Base-by-base conservation (phyloP, 306 rosid species). In the Vicia villosa region DNA sequence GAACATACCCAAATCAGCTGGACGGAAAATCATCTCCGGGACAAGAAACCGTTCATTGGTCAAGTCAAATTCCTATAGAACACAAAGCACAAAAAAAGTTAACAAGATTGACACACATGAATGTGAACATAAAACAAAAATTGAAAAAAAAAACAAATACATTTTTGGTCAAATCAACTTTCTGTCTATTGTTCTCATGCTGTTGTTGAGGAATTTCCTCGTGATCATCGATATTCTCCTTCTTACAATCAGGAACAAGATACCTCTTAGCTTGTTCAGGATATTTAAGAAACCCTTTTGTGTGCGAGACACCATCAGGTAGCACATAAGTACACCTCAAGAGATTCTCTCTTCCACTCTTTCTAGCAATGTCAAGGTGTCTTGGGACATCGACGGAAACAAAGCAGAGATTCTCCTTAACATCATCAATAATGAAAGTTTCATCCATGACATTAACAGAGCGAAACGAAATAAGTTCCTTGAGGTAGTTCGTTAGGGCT, bases 21-120 rank as follows among this genome's bases (percentile, higher is more conserved):
- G 98, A 72, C 84, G 96, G 78, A 94, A 94, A 47, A 94, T 80
- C 98, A 94, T 94, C 87, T 94, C 98, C 0, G 98, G 96, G 22
- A 90, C 97, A 67, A 94, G 96, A 86, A 94, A 90, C 13, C 98
- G 91, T 64, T 94, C 98, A 34, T 94, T 94, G 20, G 97, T 87
- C 86, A 94, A 81, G 74, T 90, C 97, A 70, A 94, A 90, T 71
- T 94, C 98, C 97, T 94, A 77, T 24, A 46, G 60, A 70, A 66
- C 46, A 59, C 51, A 59, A 57, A 70, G 10, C 37, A 32, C 81
- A 32, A 6, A 6, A 6, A 74, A 13, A 42, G 21, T 47, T 24
- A 50, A 16, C 19, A 47, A 17, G 9, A 67, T 10, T 5, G 52
- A 38, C 16, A 72, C 9, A 40, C 19, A 63, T 51, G 20, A 65